Percentiles rank a stretch among this genome's conserved stretches.
These are phyloP conservation scores for Mortierella sp. DNA, from an alignment of 371 early-diverging fungal species.

Conservation along the genomic window DNA sequence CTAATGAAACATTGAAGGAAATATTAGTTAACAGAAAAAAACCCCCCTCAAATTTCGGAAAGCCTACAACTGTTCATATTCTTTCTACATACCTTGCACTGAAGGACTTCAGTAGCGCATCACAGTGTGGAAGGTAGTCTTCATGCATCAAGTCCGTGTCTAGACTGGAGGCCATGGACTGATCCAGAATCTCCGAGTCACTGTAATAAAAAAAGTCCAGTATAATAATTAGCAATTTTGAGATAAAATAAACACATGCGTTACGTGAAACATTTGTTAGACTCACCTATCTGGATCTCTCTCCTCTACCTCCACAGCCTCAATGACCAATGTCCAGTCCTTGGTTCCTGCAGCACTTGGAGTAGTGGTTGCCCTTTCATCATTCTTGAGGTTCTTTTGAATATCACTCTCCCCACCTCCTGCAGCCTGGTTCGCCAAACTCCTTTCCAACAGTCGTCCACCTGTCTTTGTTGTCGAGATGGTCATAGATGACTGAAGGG, in stretches of 20 bases:
- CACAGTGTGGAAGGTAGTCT: constrained; percentile 30
- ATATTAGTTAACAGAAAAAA: no score
- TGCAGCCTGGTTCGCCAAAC: not conserved
- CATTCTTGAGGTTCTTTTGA: constrained; percentile 4
- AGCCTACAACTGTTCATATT: no score
- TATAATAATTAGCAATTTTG: not conserved
- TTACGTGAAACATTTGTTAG: no score
- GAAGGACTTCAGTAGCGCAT: constrained; percentile 45
- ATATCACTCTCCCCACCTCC: constrained; percentile 6
- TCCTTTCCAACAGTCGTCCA: constrained; percentile 10
- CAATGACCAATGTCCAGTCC: constrained; percentile 47
- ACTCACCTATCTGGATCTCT: constrained; percentile 28
- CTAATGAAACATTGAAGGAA: no score
- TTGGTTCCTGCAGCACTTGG: constrained; percentile 6
- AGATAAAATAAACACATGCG: no score
- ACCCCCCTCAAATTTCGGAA: no score
- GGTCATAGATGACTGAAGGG: constrained; percentile 13
- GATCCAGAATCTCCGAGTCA: constrained; percentile 39
- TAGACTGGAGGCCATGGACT: constrained; percentile 39
- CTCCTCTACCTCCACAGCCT: constrained; percentile 36
- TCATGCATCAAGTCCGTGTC: constrained; percentile 36
- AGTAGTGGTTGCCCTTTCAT: not conserved
- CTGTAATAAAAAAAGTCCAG: constrained; percentile 5
- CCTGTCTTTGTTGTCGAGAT: constrained; percentile 4
- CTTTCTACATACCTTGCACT: constrained; percentile 25